phyloP scores from a whole-genome alignment of 1,139 yeast genomes.

The Candida gigantensis region DNA sequence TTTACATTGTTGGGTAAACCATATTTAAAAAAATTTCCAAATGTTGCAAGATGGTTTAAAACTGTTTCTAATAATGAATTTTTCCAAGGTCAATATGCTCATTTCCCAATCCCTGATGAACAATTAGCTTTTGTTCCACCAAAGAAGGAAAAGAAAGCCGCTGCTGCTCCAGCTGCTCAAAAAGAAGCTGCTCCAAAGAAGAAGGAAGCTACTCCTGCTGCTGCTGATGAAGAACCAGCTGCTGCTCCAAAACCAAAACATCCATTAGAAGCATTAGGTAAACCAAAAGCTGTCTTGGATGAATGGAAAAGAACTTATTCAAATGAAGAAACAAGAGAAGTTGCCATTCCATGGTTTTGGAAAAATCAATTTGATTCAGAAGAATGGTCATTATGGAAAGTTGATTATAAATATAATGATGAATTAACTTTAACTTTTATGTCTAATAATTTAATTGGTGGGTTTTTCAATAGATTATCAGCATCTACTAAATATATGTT shows the following conservation, averaged over 20 bases:
- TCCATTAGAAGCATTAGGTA: slow-evolving; percentile 85
- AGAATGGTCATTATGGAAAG: slow-evolving; percentile 95
- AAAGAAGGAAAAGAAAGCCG: slow-evolving; percentile 70
- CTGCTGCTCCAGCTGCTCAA: slow-evolving; percentile 25
- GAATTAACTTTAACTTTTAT: slow-evolving; percentile 95
- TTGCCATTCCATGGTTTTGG: slow-evolving; percentile 99
- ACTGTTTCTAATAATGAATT: slow-evolving; percentile 63
- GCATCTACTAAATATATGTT: slow-evolving; percentile 94
- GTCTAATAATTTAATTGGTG: slow-evolving; percentile 98
- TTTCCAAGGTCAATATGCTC: slow-evolving; percentile 42
- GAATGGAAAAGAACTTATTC: slow-evolving; percentile 98
- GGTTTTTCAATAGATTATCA: slow-evolving; percentile 93
- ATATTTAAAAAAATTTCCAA: slow-evolving; percentile 77
- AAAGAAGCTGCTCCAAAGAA: slow-evolving; percentile 30
- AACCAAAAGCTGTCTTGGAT: slow-evolving; percentile 71
- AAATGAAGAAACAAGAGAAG: slow-evolving; percentile 94
- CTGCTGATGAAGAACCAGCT: slow-evolving; percentile 35
- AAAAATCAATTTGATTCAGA: slow-evolving; percentile 80
- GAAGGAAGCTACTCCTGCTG: slow-evolving; percentile 40
- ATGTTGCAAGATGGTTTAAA: slow-evolving; percentile 80
- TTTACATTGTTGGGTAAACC: slow-evolving; percentile 65
- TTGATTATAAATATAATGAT: slow-evolving; percentile 96
- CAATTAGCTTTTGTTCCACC: slow-evolving; percentile 71
- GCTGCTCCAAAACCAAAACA: slow-evolving; percentile 77
- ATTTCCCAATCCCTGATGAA: slow-evolving; percentile 60